Evolutionary conservation across 768 basidiomycete species (phyloP).

Genomic region (Rhizopogon roseolus): DNA sequence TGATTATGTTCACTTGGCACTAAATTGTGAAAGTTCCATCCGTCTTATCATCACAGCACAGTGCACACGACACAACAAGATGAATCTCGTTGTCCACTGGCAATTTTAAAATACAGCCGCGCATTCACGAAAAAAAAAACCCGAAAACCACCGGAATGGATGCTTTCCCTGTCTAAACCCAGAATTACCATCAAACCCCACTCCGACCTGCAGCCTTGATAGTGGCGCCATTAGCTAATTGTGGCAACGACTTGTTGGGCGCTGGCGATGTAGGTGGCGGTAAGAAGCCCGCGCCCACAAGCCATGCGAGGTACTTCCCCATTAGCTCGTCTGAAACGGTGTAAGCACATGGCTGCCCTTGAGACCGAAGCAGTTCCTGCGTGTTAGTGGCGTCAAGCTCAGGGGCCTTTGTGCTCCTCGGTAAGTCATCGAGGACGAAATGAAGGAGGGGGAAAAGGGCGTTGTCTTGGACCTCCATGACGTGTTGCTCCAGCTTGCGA

Average conservation of each 20-base stretch:
- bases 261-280: constrained; percentile 40
- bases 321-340: constrained; percentile 76
- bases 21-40: neutral
- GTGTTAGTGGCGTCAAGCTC: constrained; percentile 88
- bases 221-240: constrained; percentile 30
- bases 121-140: neutral
- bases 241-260: constrained; percentile 45
- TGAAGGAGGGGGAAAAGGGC: constrained; percentile 96
- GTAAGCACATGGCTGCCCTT: constrained; percentile 30
- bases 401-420: constrained; percentile 92
- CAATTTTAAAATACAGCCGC: neutral
- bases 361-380: constrained; percentile 47
- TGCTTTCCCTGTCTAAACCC: neutral
- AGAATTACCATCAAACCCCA: constrained; percentile 37
- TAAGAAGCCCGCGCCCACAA: constrained; percentile 81
- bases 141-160: neutral
- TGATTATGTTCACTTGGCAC: neutral
- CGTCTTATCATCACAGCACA: neutral
- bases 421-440: constrained; percentile 95
- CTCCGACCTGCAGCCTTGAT: constrained; percentile 70
- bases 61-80: neutral
- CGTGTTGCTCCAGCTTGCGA: constrained; percentile 88
- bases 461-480: constrained; percentile 91
- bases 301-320: constrained; percentile 90
- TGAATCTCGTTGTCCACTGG: neutral